Percentiles rank a stretch among this genome's conserved stretches.
Conservation (phyloP, 495 filamentous ascomycete genomes). For the Articulospora tetracladia region DNA sequence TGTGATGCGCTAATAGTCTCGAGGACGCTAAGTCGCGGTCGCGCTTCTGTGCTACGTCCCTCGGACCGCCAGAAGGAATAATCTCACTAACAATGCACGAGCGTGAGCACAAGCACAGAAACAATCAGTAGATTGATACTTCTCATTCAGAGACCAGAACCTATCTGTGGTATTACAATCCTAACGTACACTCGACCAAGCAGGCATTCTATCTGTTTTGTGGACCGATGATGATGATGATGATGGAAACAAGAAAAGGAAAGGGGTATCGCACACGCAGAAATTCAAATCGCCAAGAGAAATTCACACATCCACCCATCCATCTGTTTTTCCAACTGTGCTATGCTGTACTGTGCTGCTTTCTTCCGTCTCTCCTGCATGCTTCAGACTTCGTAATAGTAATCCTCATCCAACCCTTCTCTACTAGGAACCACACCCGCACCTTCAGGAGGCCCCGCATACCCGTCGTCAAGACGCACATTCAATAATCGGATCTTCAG, state of each 20-base stretch:
- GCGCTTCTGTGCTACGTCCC: no score
- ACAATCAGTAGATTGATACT: no score
- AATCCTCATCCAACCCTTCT: constrained; percentile 63
- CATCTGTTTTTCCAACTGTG: neutral
- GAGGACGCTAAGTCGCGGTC: no score
- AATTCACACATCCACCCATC: neutral
- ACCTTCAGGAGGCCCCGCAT: constrained; percentile 17
- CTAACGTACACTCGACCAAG: no score
- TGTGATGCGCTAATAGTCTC: no score
- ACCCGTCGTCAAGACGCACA: constrained; percentile 62
- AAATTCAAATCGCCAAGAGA: constrained; percentile 1
- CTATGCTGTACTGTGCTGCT: neutral
- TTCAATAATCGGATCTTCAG: constrained; percentile 92
- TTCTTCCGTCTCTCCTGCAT: neutral
- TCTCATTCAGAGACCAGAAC: no score
- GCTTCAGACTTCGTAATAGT: constrained; percentile 51
- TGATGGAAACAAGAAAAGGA: neutral
- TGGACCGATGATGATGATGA: no score
- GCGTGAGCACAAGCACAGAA: no score
- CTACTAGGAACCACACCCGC: constrained; percentile 52
- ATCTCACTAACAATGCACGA: no score
- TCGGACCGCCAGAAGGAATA: no score
- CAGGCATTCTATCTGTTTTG: no score
- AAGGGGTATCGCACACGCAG: neutral
- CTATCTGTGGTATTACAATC: neutral